Conservation (phyloP, 768 basidiomycete species). For the Porpolomopsis calyptriformis region DNA sequence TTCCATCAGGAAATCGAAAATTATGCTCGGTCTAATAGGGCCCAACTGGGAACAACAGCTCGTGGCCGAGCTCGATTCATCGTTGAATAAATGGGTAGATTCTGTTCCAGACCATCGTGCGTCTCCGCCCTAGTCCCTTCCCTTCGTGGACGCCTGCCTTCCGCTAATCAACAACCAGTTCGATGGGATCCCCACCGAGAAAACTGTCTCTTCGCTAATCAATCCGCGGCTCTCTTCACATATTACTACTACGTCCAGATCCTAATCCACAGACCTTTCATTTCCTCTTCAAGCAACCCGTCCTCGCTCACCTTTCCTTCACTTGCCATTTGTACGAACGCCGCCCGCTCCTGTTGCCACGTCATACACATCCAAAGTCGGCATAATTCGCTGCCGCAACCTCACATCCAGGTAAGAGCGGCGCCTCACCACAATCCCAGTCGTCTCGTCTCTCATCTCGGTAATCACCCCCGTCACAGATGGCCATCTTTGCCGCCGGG, state of each 20-base stretch:
- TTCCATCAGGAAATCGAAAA: slow-evolving; percentile 54
- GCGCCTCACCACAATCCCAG: background rate
- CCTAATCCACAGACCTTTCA: slow-evolving; percentile 68
- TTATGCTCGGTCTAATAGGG: slow-evolving; percentile 36
- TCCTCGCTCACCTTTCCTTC: slow-evolving; percentile 48
- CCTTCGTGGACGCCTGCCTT: background rate
- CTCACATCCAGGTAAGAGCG: slow-evolving; percentile 26
- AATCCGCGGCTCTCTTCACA: slow-evolving; percentile 47
- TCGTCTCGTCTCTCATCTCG: background rate
- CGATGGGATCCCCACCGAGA: slow-evolving; percentile 45
- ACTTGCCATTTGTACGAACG: slow-evolving; percentile 66
- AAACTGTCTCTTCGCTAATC: slow-evolving; percentile 38
- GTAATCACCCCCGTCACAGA: slow-evolving; percentile 12
- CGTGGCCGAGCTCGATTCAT: slow-evolving; percentile 61
- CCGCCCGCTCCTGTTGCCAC: slow-evolving; percentile 78
- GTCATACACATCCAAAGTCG: slow-evolving; percentile 51
- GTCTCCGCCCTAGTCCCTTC: slow-evolving; percentile 15
- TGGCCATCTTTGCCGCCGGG: slow-evolving; percentile 29
- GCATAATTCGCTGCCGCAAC: slow-evolving; percentile 22
- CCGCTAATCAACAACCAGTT: slow-evolving; percentile 20
- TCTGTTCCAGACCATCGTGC: slow-evolving; percentile 49
- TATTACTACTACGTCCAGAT: slow-evolving; percentile 54
- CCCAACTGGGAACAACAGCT: slow-evolving; percentile 48
- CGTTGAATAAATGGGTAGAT: slow-evolving; percentile 63
- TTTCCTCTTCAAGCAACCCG: slow-evolving; percentile 45